Evolutionary conservation across 106 monocot species (phyloP), one percentile per base, ranked within the genome.

Genomic region (Hemerocallis citrina): DNA sequence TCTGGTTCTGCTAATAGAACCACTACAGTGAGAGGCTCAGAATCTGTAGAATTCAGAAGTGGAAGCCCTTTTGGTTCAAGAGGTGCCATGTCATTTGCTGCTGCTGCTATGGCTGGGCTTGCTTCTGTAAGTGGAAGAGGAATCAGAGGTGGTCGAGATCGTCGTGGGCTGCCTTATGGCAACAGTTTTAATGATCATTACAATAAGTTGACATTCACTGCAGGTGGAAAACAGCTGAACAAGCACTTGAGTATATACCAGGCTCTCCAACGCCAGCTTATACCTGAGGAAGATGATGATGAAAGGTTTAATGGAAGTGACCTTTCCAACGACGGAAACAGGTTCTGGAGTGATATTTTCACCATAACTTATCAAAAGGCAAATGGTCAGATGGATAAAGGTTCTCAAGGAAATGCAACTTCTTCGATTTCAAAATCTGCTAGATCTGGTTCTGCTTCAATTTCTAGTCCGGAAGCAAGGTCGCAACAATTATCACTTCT

Each of bases 71-170:
- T 84, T 75, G 77, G 84, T 68, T 87, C 98, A 52, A 83, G 92
- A 50, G 88, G 85, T 42, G 76, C 93, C 13, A 83, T 94, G 94
- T 94, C 94, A 63, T 94, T 94, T 85, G 94, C 89, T 59, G 83
- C 98, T 58, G 98, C 98, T 72, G 88, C 96, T 19, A 88, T 98
- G 87, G 91, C 96, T 65, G 91, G 91, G 25, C 72, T 98, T 37
- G 76, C 84, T 52, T 98, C 96, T 62, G 78, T 84, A 32, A 72
- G 90, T 66, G 77, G 96, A 52, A 85, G 82, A 62, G 88, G 88
- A 59, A 59, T 81, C 29, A 80, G 98, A 55, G 84, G 74, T 71
- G 61, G 77, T 46, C 72, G 88, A 66, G 98, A 92, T 66, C 81
- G 77, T 21, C 74, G 78, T 57, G 79, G 81, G 25, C 45, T 74